phyloP scores from a whole-genome alignment of 2,329 filamentous ascomycete species.

The Beauveria scarabaeidicola region DNA sequence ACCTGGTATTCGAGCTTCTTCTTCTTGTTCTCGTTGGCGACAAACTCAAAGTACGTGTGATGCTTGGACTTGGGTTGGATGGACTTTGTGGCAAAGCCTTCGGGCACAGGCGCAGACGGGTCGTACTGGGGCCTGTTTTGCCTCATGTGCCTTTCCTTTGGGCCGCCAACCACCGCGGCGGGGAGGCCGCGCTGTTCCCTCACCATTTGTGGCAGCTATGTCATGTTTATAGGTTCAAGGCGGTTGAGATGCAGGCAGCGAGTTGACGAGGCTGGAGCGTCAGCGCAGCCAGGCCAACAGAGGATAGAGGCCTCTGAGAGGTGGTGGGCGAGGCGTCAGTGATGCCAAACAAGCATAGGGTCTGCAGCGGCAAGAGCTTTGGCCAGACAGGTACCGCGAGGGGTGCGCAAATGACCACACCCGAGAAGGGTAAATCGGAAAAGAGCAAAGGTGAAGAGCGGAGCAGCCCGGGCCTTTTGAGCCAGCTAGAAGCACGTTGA shows the following conservation, averaged over 20 bases:
- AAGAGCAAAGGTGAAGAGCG: neutral
- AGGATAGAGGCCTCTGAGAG: neutral
- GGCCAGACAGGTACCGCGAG: conserved; percentile 3
- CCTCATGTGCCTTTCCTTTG: conserved; percentile 29
- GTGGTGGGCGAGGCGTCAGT: neutral
- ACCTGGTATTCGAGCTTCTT: conserved; percentile 57
- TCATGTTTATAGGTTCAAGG: neutral
- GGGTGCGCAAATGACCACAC: conserved; percentile 3
- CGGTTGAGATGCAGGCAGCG: neutral
- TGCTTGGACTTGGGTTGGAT: conserved; percentile 43
- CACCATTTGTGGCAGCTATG: conserved; percentile 24
- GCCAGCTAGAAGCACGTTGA: conserved; percentile 1
- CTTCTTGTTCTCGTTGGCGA: conserved; percentile 56
- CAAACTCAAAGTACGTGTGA: conserved; percentile 54
- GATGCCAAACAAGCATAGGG: neutral
- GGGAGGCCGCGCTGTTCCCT: conserved; percentile 27
- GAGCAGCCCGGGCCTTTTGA: conserved; percentile 1
- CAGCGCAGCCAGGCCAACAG: neutral
- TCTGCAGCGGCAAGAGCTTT: neutral
- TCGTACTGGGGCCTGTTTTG: conserved; percentile 25
- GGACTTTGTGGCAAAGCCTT: conserved; percentile 30
- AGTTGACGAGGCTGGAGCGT: neutral
- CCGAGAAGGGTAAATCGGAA: conserved; percentile 1
- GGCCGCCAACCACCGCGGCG: conserved; percentile 22
- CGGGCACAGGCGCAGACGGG: conserved; percentile 25